Percentiles rank a stretch among this genome's conserved stretches.
phyloP scores from a whole-genome alignment of 179 eudicot species.

The Drosera spatulata region DNA sequence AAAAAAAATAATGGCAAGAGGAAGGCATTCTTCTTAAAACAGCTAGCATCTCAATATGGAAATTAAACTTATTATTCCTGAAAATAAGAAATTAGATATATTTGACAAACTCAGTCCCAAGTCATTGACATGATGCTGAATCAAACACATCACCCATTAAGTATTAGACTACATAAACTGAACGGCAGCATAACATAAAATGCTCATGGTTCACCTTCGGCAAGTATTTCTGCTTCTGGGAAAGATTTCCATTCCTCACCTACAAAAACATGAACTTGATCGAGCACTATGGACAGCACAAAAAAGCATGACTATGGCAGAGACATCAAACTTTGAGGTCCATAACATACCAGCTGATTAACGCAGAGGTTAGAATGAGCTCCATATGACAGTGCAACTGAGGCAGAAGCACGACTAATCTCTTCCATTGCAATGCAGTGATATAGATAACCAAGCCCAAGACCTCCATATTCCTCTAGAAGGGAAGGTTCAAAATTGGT shows the following conservation, averaged over 20 bases:
- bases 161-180: no score
- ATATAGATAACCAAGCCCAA: conserved; percentile 94
- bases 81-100: no score
- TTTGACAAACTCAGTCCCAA: no score
- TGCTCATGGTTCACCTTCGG: conserved; percentile 49
- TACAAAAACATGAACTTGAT: conserved; percentile 18
- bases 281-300: background rate
- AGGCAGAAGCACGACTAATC: conserved; percentile 97
- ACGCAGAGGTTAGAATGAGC: conserved; percentile 96
- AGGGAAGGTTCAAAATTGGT: conserved; percentile 1
- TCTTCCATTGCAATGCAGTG: conserved; percentile 99
- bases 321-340: conserved; percentile 4
- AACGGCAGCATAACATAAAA: no score
- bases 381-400: conserved; percentile 94
- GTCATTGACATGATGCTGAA: no score
- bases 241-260: conserved; percentile 85
- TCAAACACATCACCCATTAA: no score
- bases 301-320: conserved; percentile 1
- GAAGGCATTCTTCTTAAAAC: background rate
- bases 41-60: background rate
- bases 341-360: conserved; percentile 74
- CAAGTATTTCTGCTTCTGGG: conserved; percentile 87
- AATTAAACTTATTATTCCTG: background rate
- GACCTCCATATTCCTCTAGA: conserved; percentile 98
- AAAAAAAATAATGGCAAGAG: background rate